Percentiles rank a stretch among this genome's conserved stretches.
Conservation (phyloP, 306 rosid genomes). For the Quillaja saponaria region DNA sequence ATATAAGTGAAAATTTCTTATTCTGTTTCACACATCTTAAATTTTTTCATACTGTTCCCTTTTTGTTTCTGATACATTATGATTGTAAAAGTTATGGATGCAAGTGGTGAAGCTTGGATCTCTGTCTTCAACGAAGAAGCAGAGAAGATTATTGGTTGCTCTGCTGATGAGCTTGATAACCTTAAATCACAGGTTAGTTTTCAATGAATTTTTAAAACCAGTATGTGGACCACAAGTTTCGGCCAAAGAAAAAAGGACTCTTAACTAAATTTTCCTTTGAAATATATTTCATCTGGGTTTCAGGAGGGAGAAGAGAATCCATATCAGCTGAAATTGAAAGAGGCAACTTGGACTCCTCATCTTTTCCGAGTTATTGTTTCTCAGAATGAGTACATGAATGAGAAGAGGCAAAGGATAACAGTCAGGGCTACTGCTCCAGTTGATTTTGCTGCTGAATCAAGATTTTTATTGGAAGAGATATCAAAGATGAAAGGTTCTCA, state of each 20-base stretch:
- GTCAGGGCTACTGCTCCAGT: constrained; percentile 70
- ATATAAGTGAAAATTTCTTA: neutral
- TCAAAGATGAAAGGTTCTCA: constrained; percentile 58
- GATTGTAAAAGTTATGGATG: constrained; percentile 56
- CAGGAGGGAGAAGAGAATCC: constrained; percentile 64
- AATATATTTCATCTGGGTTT: neutral
- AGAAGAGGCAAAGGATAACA: constrained; percentile 84
- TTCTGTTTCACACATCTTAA: neutral
- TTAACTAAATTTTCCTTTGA: neutral
- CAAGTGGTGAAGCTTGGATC: constrained; percentile 62
- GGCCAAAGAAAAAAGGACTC: neutral
- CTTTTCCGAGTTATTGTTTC: constrained; percentile 80
- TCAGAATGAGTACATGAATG: constrained; percentile 74
- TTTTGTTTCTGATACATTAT: constrained; percentile 55
- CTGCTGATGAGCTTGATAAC: constrained; percentile 76
- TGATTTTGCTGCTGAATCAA: constrained; percentile 84
- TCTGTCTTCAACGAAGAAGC: constrained; percentile 77
- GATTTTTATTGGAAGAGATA: constrained; percentile 66
- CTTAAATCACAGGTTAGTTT: constrained; percentile 62
- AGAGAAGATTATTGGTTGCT: constrained; percentile 71
- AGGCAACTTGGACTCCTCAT: constrained; percentile 83
- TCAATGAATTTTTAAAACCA: neutral
- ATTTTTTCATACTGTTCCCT: neutral
- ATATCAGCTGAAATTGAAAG: constrained; percentile 60
- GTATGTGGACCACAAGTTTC: too few species aligned